phyloP scores from a whole-genome alignment of 768 basidiomycete species.

The Boletus rufocinnamomeus region DNA sequence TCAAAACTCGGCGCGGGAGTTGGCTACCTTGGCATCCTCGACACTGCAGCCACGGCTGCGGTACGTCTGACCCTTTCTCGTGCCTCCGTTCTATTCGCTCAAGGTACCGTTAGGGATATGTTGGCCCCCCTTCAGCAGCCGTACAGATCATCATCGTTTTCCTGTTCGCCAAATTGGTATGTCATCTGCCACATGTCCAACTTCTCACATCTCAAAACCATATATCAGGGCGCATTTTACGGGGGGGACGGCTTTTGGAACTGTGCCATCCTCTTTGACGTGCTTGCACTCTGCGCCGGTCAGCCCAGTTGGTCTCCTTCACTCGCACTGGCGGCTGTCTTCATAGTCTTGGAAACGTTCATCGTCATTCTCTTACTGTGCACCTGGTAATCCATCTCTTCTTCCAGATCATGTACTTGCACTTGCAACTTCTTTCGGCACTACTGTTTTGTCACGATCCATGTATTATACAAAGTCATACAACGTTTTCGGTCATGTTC shows the following conservation, averaged over 20 bases:
- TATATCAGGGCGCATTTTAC: neutral
- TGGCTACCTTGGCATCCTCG: slow-evolving; percentile 19
- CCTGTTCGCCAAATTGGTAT: neutral
- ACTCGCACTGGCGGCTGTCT: neutral
- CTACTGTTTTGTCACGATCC: neutral
- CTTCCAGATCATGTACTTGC: neutral
- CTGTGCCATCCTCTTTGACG: neutral
- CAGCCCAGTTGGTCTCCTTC: neutral
- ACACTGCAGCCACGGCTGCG: neutral
- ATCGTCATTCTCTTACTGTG: neutral
- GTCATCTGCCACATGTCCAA: neutral
- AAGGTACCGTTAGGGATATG: neutral
- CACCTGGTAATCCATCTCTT: neutral
- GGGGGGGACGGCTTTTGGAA: neutral
- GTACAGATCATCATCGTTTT: neutral
- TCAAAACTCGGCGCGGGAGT: slow-evolving; percentile 33
- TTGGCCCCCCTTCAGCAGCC: neutral
- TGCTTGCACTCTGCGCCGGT: neutral
- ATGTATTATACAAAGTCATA: neutral
- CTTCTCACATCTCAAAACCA: neutral
- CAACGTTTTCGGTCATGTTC: neutral
- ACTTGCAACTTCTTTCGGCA: neutral
- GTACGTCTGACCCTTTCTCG: neutral
- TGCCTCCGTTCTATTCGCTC: neutral
- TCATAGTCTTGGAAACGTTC: neutral